phyloP scores from a whole-genome alignment of 176 grass and related monocot species.

The Otatea glauca region DNA sequence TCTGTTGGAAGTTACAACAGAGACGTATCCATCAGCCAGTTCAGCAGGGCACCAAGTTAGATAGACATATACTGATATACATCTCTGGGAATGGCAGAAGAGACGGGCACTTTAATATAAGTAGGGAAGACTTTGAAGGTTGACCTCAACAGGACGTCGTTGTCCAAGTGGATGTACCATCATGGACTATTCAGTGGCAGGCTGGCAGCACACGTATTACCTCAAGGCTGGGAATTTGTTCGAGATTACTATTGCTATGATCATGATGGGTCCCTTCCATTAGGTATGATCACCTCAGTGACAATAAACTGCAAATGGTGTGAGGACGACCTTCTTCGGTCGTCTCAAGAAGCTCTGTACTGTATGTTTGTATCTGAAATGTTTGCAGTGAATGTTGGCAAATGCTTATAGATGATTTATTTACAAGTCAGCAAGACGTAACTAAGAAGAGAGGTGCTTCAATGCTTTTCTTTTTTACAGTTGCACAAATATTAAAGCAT shows the following conservation, averaged over 20 bases:
- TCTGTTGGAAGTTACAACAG: background rate
- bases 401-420: background rate
- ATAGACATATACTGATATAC: too few species aligned
- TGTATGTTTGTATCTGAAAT: background rate
- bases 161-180: background rate
- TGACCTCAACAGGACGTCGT: background rate
- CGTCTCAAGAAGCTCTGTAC: background rate
- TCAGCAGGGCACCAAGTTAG: background rate
- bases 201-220: constrained; percentile 14
- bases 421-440: background rate
- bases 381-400: background rate
- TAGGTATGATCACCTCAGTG: background rate
- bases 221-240: background rate
- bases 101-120: background rate
- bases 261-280: background rate
- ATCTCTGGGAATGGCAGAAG: background rate
- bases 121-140: constrained; percentile 10
- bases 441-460: too few species aligned
- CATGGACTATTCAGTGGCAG: background rate
- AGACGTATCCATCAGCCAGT: background rate
- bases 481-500: too few species aligned
- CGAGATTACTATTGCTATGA: background rate
- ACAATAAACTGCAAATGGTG: background rate
- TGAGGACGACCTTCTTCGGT: background rate
- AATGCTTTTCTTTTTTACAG: too few species aligned